phyloP scores from a whole-genome alignment of 2,329 filamentous ascomycete species.

The Fonsecaea monophora region DNA sequence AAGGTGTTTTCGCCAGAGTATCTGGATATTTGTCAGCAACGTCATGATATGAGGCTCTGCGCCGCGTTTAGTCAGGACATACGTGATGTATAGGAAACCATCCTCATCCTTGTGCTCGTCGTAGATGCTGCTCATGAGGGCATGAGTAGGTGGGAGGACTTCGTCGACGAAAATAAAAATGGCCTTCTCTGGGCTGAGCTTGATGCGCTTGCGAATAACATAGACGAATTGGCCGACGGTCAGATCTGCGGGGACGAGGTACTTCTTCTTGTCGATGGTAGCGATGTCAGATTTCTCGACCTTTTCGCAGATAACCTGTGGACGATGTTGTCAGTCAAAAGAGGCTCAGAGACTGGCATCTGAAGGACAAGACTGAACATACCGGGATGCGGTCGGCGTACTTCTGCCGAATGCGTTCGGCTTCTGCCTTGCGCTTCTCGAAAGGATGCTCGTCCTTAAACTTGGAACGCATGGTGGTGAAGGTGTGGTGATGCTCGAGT shows the following conservation, averaged over 20 bases:
- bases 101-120: slow-evolving; percentile 94
- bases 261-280: slow-evolving; percentile 99
- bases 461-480: slow-evolving; percentile 82
- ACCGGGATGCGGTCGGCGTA: slow-evolving; percentile 98
- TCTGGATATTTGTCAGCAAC: slow-evolving; percentile 51
- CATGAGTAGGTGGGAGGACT: slow-evolving; percentile 92
- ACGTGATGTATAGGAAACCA: slow-evolving; percentile 98
- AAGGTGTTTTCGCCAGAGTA: slow-evolving; percentile 99
- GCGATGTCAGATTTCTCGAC: slow-evolving; percentile 99
- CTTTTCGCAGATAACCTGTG: slow-evolving; percentile 97
- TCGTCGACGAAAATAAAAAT: slow-evolving; percentile 99
- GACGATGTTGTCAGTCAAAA: slow-evolving; percentile 33
- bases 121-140: slow-evolving; percentile 99
- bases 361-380: slow-evolving; percentile 54
- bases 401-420: slow-evolving; percentile 98
- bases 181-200: slow-evolving; percentile 98
- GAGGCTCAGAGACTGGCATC: slow-evolving; percentile 9
- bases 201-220: slow-evolving; percentile 99
- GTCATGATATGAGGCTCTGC: slow-evolving; percentile 6
- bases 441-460: slow-evolving; percentile 99
- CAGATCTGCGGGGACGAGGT: slow-evolving; percentile 94
- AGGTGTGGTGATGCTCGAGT: slow-evolving; percentile 29
- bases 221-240: slow-evolving; percentile 99
- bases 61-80: slow-evolving; percentile 48
- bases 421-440: slow-evolving; percentile 99